A percentile compares a stretch with the other conserved stretches of the same genome.
These are phyloP conservation scores for Pseudocercospora macadamiae DNA, from an alignment of 2,329 filamentous ascomycete genomes.

Conservation along the genomic window DNA sequence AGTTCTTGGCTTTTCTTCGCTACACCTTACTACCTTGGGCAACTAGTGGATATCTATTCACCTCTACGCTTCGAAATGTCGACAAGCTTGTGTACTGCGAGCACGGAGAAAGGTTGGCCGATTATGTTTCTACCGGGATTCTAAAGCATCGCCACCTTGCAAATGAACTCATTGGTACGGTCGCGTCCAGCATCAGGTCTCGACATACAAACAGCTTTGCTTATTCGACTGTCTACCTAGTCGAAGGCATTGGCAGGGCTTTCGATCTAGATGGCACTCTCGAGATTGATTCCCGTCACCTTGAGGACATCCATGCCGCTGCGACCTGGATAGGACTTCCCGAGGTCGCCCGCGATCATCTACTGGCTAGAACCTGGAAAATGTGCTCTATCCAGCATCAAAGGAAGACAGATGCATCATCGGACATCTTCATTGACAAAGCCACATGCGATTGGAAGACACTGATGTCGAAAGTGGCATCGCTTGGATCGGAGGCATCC, in stretches of 20 bases:
- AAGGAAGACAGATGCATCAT: neutral
- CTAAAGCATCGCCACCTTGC: conserved; percentile 20
- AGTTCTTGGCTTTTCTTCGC: conserved; percentile 43
- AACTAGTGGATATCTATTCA: conserved; percentile 50
- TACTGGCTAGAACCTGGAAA: conserved; percentile 35
- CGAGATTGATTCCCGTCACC: conserved; percentile 8
- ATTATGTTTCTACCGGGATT: conserved; percentile 41
- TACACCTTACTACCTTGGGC: conserved; percentile 52
- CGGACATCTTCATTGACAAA: conserved; percentile 5
- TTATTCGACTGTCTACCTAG: conserved; percentile 46
- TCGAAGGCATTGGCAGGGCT: conserved; percentile 47
- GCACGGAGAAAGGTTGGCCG: conserved; percentile 46
- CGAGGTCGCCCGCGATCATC: conserved; percentile 48
- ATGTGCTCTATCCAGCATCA: conserved; percentile 24
- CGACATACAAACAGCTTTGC: conserved; percentile 42
- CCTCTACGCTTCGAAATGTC: conserved; percentile 40
- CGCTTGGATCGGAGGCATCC: conserved; percentile 10
- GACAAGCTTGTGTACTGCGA: conserved; percentile 38
- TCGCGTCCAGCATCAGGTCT: conserved; percentile 37
- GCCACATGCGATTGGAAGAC: conserved; percentile 16
- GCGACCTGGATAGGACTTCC: conserved; percentile 44
- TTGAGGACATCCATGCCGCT: conserved; percentile 31
- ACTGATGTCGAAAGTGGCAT: conserved; percentile 3
- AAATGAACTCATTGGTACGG: conserved; percentile 31
- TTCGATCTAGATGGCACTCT: conserved; percentile 30